Evolutionary conservation across 352 stramenopile genomes (phyloP), one percentile per base, ranked within the genome.

Genomic region (Phytophthora sojae): DNA sequence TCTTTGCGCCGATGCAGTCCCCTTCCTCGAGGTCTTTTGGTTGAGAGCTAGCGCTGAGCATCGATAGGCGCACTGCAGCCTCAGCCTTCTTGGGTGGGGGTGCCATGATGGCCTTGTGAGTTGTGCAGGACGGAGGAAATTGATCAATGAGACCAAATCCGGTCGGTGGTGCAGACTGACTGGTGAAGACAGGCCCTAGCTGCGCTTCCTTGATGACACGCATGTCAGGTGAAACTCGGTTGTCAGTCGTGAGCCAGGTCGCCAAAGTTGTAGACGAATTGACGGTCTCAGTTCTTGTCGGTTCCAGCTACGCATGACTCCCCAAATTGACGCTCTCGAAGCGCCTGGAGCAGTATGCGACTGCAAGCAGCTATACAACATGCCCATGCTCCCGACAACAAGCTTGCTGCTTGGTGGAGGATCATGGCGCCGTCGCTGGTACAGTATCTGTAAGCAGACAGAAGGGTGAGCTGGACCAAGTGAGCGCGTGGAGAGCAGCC

Each of bases 1-100:
- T 80, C 51, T 80, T 80, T 4, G 35, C 44, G 4, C 58, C 64
- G 4, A 64, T 47, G 52, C 66, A 77, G 35, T 57, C 64, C 29
- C 69, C 69, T 50, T 74, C 69, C 50, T 76, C 61, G 17, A 76
- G 50, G 44, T 73, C 67, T 59, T 79, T 75, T 19, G 52, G 52
- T 15, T 65, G 49, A 2, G 60, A 68, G 29, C 17, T 69, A 4
- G 45, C 57, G 37, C 67, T 76, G 25, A 62, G 57, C n/a, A 76
- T 65, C 15, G 72, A 79, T 47, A 79, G 60, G 3, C 72, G 72
- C 2, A 53, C 45, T 26, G 63, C 69, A 53, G 53, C 11, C 35
- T 72, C 69, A 5, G 58, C 8, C 23, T 56, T 68, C 50, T 62
- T 76, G 7, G 42, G 26, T 49, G 55, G 42, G 6, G 32, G 29